Base-by-base conservation (phyloP, 1,284 basidiomycete species). In the Psilocybe mexicana region DNA sequence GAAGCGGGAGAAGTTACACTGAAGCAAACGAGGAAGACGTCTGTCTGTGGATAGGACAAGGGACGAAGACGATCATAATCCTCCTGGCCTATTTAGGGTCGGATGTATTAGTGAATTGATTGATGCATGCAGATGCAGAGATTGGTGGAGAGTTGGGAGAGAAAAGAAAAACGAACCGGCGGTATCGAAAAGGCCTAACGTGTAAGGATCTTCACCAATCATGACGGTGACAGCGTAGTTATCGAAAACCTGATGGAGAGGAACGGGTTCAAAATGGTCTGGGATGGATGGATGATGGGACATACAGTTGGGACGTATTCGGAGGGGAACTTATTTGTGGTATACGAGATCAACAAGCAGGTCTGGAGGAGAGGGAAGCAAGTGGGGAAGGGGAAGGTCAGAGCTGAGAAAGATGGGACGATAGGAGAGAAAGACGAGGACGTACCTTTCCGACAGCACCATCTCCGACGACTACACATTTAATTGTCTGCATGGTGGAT, bases 121-220 rank as follows among this genome's bases (percentile, higher is more conserved):
- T 26, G 24, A 36, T 35, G 36, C 25, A 24, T 11, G n/a, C 35
- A 7, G 26, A 48, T 5, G 42, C 30, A 33, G 30, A 33, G 35
- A 52, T 47, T 18, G 18, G 11, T 47, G 26, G 1, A 8, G 49
- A 12, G 2, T 53, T n/a, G 44, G 35, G 33, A n/a, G 1, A 24
- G 47, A 43, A 44, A 30, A 38, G 46, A 44, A 30, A 38, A 38
- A 75, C 82, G 60, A 66, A 93, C 93, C 95, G 67, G 96, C 96
- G 61, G 96, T 99, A 83, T 99, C 96, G 76, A 99, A 99, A 62
- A 99, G 78, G 58, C 97, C 97, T 68, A 99, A 81, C 61, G 97
- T 99, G 80, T 98, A 98, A 54, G 96, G 96, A 77, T 98, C 96
- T 72, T 98, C 97, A 59, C 96, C 97, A 77, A 99, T 98, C 96